Base-by-base conservation (phyloP, 75 land plant species). In the Azolla pinnata region DNA sequence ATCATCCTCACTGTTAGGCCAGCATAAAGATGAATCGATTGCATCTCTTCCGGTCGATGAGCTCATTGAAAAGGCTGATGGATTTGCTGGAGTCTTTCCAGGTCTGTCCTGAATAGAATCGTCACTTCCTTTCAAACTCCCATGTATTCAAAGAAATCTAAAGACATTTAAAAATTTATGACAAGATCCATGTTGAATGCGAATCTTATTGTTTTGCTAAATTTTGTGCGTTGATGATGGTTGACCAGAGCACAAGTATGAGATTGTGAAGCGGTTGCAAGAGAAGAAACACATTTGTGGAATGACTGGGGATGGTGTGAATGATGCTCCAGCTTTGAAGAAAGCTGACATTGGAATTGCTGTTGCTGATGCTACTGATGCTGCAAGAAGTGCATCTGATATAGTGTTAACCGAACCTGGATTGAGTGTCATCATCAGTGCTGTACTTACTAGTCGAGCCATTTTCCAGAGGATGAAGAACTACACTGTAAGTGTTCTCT, bases 281-380 rank as follows among this genome's bases (percentile, higher is more conserved):
- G 88, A 77, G 28, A 79, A 65, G 71, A 84, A 84, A 65, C 88
- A 86, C 46, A 80, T 80, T 16, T 84, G 88, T 34, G 89, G 88
- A 14, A 83, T 85, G 89, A 85, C 89, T 1, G 88, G 89, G 4
- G 86, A 83, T 64, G 84, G 84, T 42, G 86, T 83, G 67, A 81
- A 83, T 56, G 84, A 81, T 66, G 86, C 86, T 2, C 84, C 84
- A 2, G 83, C 86, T 2, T 38, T 82, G 54, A 82, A 82, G 75
- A 79, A 60, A 38, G 96, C 98, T 59, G 90, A 93, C 42, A 93
- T 93, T 44, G 98, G 98, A 38, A 85, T 93, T 67, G 90, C 98
- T 55, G 67, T 70, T 54, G 67, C 55, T 59, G 49, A 70, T 45
- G 59, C 60, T 1, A 70, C 72, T 31, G 72, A 70, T 55, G 72